A percentile compares a stretch with the other conserved stretches of the same genome.
These are phyloP conservation scores for Phoma sp. DNA, from an alignment of 2,329 filamentous ascomycete genomes.

Conservation along the genomic window DNA sequence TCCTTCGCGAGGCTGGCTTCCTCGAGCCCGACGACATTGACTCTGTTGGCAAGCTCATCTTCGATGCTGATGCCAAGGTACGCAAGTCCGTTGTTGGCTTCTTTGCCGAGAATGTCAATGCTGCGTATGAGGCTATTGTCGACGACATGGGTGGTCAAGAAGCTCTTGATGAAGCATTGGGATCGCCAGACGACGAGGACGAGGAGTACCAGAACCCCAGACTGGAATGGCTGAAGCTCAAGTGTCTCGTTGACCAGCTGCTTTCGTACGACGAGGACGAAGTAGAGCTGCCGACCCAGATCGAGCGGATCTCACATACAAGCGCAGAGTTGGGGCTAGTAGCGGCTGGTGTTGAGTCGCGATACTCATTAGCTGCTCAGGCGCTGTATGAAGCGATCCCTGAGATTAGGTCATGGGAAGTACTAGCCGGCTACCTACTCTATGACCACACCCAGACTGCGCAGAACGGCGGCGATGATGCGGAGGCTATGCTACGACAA, in stretches of 20 bases:
- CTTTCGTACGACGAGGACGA: constrained; percentile 78
- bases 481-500: constrained; percentile 71
- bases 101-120: constrained; percentile 86
- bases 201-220: constrained; percentile 77
- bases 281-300: constrained; percentile 62
- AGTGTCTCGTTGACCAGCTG: constrained; percentile 85
- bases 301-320: constrained; percentile 54
- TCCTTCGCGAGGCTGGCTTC: constrained; percentile 82
- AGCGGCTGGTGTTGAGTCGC: constrained; percentile 73
- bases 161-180: constrained; percentile 75
- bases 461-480: constrained; percentile 65
- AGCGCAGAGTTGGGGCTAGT: constrained; percentile 57
- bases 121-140: constrained; percentile 78
- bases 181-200: constrained; percentile 74
- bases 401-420: constrained; percentile 86
- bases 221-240: constrained; percentile 87
- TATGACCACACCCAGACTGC: constrained; percentile 78
- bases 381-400: constrained; percentile 82
- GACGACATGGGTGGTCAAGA: constrained; percentile 87
- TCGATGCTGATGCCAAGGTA: constrained; percentile 83
- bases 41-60: constrained; percentile 83
- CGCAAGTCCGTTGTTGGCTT: constrained; percentile 90
- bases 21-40: constrained; percentile 93
- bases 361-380: constrained; percentile 85
- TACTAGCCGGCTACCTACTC: constrained; percentile 86